Base-by-base conservation (phyloP, 2,329 filamentous ascomycete genomes). In the Pseudogymnoascus sp. region DNA sequence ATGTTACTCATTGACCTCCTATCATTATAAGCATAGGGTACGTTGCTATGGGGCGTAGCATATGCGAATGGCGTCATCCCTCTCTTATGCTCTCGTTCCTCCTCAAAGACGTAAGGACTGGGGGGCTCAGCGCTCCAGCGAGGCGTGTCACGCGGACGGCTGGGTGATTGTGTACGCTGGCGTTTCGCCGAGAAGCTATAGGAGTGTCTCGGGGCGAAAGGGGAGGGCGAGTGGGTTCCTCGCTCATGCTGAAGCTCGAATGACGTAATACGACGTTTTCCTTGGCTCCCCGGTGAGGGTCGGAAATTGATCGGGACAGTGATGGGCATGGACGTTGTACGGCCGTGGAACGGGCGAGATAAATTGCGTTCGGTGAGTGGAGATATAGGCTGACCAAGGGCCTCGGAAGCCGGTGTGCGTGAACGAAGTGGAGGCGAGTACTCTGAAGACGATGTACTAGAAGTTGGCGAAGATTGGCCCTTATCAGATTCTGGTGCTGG, bases 31-130 rank as follows among this genome's bases (percentile, higher is more conserved):
- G 69, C 62, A 58, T 70, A 73, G 2, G 83, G 79, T 3, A 79
- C 82, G 64, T 85, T 87, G 69, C 88, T 91, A 70, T 87, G 80
- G 0, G 89, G 89, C 0, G 89, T 92, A 2, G 88, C 87, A 69
- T 92, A 92, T n/a, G 85, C 86, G 66, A 85, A 85, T 1, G 80
- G 80, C 0, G 87, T 88, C 0, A 82, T 84, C 11, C 79, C 74
- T 62, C 72, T 62, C 36, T 77, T 64, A 66, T 67, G n/a, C 64
- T 19, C 66, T 65, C 58, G 61, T 2, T 69, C 67, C n/a, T 73
- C 67, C 16, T 63, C 58, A 28, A 66, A 61, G 1, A 65, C 36
- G 41, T 67, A 72, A 0, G 75, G 62, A 63, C 69, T 66, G 58
- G 71, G 60, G 65, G 69, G 68, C 0, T 68, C 69, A 23, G 70